Conservation (phyloP, 306 rosid species). For the Cucurbita ficifolia region DNA sequence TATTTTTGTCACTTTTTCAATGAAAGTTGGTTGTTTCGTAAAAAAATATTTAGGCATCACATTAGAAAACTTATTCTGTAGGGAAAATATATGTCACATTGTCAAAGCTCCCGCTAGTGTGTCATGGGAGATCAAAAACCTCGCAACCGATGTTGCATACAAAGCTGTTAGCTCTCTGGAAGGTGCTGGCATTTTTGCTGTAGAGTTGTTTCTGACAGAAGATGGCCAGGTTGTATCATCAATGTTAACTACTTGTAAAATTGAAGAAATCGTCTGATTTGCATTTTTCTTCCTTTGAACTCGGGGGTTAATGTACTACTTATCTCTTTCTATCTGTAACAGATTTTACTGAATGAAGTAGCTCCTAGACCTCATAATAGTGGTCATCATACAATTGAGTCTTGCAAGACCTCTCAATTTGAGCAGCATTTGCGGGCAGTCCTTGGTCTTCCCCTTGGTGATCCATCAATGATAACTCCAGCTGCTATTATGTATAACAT, state of each 20-base stretch:
- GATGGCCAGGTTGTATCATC: conserved; percentile 54
- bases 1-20: background rate
- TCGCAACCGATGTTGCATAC: conserved; percentile 62
- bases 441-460: conserved; percentile 97
- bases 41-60: background rate
- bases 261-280: background rate
- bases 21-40: background rate
- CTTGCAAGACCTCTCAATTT: conserved; percentile 77
- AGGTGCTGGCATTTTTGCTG: conserved; percentile 97
- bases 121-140: conserved; percentile 45
- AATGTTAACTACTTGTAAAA: conserved; percentile 4
- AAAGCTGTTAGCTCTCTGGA: conserved; percentile 75
- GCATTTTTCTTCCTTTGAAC: background rate
- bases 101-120: conserved; percentile 75
- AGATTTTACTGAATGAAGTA: conserved; percentile 90
- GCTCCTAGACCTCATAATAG: conserved; percentile 96
- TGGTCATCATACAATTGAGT: conserved; percentile 92
- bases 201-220: conserved; percentile 65
- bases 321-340: conserved; percentile 9
- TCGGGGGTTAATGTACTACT: background rate
- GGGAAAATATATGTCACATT: conserved; percentile 83
- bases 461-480: conserved; percentile 69
- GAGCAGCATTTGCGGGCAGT: conserved; percentile 93
- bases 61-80: conserved; percentile 20
- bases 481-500: conserved; percentile 87